Conservation (phyloP, 768 basidiomycete species). For the Trametes sanguinea region DNA sequence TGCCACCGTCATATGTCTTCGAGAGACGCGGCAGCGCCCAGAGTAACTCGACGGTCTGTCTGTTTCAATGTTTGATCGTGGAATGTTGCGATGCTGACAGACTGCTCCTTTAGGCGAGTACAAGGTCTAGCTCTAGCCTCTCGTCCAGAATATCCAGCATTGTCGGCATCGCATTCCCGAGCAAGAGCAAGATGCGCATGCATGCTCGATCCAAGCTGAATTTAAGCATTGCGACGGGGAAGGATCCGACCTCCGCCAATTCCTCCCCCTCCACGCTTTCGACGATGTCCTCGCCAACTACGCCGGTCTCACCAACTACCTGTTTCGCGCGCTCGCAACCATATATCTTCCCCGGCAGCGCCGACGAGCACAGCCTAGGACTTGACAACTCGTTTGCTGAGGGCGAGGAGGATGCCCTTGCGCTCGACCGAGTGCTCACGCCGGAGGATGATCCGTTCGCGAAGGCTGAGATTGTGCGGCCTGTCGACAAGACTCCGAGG, state of each 20-base stretch:
- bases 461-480: slow-evolving; percentile 26
- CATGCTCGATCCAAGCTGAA: slow-evolving; percentile 30
- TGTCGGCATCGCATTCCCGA: slow-evolving; percentile 22
- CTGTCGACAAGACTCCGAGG: slow-evolving; percentile 10
- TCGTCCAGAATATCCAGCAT: slow-evolving; percentile 25
- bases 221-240: slow-evolving; percentile 17
- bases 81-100: slow-evolving; percentile 1
- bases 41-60: slow-evolving; percentile 25
- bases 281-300: slow-evolving; percentile 4
- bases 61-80: slow-evolving; percentile 1
- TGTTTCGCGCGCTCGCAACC: slow-evolving; percentile 10
- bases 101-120: slow-evolving; percentile 20
- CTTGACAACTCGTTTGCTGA: slow-evolving; percentile 1
- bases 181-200: slow-evolving; percentile 16
- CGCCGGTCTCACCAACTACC: slow-evolving; percentile 15
- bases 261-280: slow-evolving; percentile 21
- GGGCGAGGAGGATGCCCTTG: slow-evolving; percentile 16
- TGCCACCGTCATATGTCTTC: slow-evolving; percentile 29
- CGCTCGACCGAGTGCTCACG: slow-evolving; percentile 32
- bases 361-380: slow-evolving; percentile 1
- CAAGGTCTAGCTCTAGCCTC: slow-evolving; percentile 27
- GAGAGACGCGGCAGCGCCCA: slow-evolving; percentile 30
- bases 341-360: slow-evolving; percentile 6
- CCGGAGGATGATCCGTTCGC: slow-evolving; percentile 33
- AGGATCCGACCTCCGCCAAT: slow-evolving; percentile 14